Evolutionary conservation across 2,329 filamentous ascomycete species (phyloP), one percentile per base, ranked within the genome.

Genomic region (Gremmenia infestans): DNA sequence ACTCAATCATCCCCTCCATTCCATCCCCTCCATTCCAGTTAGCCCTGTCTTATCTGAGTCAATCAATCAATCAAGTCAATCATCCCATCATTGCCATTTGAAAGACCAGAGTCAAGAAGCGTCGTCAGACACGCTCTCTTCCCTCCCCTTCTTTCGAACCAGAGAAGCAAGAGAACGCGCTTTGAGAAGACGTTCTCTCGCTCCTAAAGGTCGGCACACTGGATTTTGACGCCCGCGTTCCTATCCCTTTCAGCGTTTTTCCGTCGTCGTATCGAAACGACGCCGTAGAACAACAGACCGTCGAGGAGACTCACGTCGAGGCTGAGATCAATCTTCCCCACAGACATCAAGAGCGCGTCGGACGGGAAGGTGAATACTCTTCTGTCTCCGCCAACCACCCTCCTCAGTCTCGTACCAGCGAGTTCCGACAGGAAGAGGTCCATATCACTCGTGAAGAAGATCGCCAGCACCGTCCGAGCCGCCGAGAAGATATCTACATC

Each of bases 201-300:
- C 85, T 79, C 78, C 76, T 75, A 74, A 78, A 85, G 88, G 86
- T 88, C 88, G 90, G 81, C 90, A 97, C 91, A 82, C 92, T 97
- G 92, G 92, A 97, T 90, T 97, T 96, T 94, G 92, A 96, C 89
- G 91, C 92, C 80, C 89, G 91, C 79, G 89, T 97, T 79, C 91
- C 93, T 83, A 94, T 97, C 80, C 93, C 93, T 81, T 96, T 97
- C 87, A 97, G 91, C 89, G 89, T 97, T 88, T 97, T 97, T 86
- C 93, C 93, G 82, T 96, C 91, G 78, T 90, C 91, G 79, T 97
- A 97, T 85, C 85, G 88, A 75, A 81, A 80, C 74, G 74, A 73
- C 82, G 82, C 85, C 79, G 80, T 81, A 78, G 80, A 81, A 22
- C 42, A 45, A 22, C n/a, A 19, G 75, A 80, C 78, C 72, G 77